phyloP scores from a whole-genome alignment of 129 eudicot species.

The Chrysanthemum makinoi region DNA sequence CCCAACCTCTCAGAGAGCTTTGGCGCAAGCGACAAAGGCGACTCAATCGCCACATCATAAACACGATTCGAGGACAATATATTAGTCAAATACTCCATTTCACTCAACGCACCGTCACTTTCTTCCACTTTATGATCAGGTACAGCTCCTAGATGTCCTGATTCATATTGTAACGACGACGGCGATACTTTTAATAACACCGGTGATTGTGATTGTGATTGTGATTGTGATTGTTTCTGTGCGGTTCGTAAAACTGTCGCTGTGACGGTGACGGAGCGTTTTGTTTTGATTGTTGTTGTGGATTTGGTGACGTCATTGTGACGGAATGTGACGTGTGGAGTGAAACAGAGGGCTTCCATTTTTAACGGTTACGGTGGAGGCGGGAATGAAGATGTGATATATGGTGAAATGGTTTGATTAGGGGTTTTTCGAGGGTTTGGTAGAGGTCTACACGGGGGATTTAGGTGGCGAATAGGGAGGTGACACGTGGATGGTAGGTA shows the following conservation, averaged over 20 bases:
- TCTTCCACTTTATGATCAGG: conserved; percentile 40
- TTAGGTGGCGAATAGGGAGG: not conserved
- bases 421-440: conserved; percentile 17
- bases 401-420: conserved; percentile 23
- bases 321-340: conserved; percentile 29
- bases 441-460: conserved; percentile 14
- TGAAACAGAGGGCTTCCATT: conserved; percentile 34
- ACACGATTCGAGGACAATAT: conserved; percentile 46
- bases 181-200: conserved; percentile 38
- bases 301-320: conserved; percentile 18
- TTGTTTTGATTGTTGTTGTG: conserved; percentile 13
- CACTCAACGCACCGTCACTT: conserved; percentile 32
- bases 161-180: conserved; percentile 41
- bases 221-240: not conserved
- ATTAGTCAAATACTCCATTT: conserved; percentile 62
- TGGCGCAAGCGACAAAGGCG: conserved; percentile 69
- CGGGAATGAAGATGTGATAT: conserved; percentile 2
- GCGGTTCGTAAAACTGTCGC: conserved; percentile 15
- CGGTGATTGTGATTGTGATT: conserved; percentile 5
- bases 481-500: conserved; percentile 10
- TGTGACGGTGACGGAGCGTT: conserved; percentile 31
- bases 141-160: conserved; percentile 40
- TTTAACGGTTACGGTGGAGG: not conserved
- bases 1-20: conserved; percentile 71
- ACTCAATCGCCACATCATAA: conserved; percentile 60